Evolutionary conservation across 2,329 filamentous ascomycete genomes (phyloP), one percentile per base, ranked within the genome.

Genomic region (Sporothrix inflata): DNA sequence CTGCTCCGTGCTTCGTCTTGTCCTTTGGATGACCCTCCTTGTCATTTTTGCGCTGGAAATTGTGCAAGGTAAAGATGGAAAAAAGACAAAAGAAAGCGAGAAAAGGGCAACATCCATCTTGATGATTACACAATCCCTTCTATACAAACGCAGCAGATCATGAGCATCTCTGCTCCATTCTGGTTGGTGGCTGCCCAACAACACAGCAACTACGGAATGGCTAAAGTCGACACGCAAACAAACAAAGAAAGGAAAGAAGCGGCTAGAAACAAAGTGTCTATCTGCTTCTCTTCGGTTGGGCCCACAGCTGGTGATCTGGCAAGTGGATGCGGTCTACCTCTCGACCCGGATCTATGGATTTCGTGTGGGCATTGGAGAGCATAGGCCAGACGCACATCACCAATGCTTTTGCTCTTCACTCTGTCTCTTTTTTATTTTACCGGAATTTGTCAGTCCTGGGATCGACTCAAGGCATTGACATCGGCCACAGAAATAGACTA

Each of bases 341-440:
- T 42, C 57, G 34, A 61, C 57, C 57, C 34, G 57, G 57, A 40
- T 61, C 57, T 60, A 6, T 21, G 40, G 12, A 8, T 40, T 40
- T 42, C 42, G n/a, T 16, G 2, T 19, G n/a, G 4, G 14, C 14
- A 2, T 21, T 47, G 12, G 38, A 7, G 21, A 63, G 57, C 57
- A 63, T 63, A 42, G 57, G 7, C 34, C 57, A 63, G 57, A 8
- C 12, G 57, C 57, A 63, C 57, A 63, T 63, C 57, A 63, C 57
- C 57, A 63, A 42, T 63, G 19, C 57, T 63, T 34, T 21, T 40
- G 57, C 34, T 6, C 53, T 42, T 42, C 57, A 42, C 11, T 63
- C 27, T 19, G n/a, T 16, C n/a, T n/a, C 57, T 24, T 40, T 8
- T 21, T 40, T n/a, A 57, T 61, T 61, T 42, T 63, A 63, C 57